A percentile compares a stretch with the other conserved stretches of the same genome.
Conservation (phyloP, 2,329 filamentous ascomycete species). For the Penicillium sp. region DNA sequence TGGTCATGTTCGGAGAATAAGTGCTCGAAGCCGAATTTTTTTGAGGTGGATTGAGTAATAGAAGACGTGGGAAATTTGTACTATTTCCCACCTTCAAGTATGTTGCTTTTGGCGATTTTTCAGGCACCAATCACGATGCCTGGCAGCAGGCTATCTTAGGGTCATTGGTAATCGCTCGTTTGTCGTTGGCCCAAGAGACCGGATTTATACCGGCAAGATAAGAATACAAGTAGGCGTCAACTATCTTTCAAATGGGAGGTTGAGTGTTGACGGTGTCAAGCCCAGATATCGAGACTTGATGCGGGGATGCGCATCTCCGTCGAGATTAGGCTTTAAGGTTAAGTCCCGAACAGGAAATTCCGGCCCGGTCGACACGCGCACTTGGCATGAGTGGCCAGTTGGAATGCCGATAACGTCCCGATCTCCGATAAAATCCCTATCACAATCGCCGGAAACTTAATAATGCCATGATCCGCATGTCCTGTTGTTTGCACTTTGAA, state of each 20-base stretch:
- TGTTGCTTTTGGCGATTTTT: constrained; percentile 6
- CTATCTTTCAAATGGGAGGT: not conserved
- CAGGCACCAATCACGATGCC: constrained; percentile 16
- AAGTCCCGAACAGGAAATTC: not conserved
- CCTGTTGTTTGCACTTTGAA: not conserved
- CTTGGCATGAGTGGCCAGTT: not conserved
- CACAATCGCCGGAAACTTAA: constrained; percentile 1
- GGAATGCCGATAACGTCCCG: not conserved
- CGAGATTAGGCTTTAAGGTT: constrained; percentile 4
- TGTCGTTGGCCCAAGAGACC: not conserved
- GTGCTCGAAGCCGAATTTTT: not conserved
- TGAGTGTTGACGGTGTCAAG: not conserved
- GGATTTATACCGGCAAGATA: constrained; percentile 2
- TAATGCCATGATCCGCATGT: not conserved
- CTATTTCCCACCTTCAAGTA: constrained; percentile 5
- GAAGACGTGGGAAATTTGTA: not conserved
- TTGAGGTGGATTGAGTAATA: not conserved
- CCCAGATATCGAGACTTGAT: not conserved
- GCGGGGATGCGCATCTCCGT: not conserved
- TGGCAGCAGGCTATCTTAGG: not conserved
- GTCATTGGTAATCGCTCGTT: constrained; percentile 3
- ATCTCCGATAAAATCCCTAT: not conserved
- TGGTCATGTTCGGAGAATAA: not conserved
- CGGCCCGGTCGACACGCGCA: not conserved
- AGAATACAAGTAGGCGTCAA: not conserved